phyloP scores from a whole-genome alignment of 345 rosid genomes.

The Populus deltoides region DNA sequence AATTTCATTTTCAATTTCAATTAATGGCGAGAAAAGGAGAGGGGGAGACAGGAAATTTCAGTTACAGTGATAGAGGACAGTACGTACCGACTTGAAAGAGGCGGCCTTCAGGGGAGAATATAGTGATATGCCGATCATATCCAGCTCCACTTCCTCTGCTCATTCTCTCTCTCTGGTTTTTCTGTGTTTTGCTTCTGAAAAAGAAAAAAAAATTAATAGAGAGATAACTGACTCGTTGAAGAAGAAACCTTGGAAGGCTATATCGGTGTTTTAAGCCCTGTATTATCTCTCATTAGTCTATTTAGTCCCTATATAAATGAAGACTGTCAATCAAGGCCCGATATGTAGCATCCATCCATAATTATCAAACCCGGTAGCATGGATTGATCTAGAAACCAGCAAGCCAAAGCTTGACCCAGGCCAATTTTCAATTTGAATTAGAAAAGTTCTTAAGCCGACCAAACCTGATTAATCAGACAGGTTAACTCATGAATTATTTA shows the following conservation, averaged over 20 bases:
- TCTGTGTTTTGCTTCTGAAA: neutral
- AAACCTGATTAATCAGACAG: too few species aligned
- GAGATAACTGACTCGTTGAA: neutral
- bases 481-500: too few species aligned
- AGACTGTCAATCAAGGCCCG: neutral
- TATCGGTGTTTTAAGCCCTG: neutral
- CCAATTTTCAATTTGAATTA: too few species aligned
- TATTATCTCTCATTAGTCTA: neutral
- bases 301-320: neutral
- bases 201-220: neutral
- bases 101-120: slow-evolving; percentile 89
- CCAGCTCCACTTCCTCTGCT: slow-evolving; percentile 89
- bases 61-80: neutral
- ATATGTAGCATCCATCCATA: neutral
- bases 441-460: too few species aligned
- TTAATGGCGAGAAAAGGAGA: neutral
- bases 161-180: slow-evolving; percentile 33
- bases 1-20: neutral
- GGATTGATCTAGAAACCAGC: too few species aligned
- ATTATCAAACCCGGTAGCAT: too few species aligned
- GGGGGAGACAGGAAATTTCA: neutral
- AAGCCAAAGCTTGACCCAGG: too few species aligned
- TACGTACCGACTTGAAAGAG: slow-evolving; percentile 80
- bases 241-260: neutral
- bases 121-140: slow-evolving; percentile 83